Conservation (phyloP, 139 green algal genomes). For the Chlorella sorokiniana region DNA sequence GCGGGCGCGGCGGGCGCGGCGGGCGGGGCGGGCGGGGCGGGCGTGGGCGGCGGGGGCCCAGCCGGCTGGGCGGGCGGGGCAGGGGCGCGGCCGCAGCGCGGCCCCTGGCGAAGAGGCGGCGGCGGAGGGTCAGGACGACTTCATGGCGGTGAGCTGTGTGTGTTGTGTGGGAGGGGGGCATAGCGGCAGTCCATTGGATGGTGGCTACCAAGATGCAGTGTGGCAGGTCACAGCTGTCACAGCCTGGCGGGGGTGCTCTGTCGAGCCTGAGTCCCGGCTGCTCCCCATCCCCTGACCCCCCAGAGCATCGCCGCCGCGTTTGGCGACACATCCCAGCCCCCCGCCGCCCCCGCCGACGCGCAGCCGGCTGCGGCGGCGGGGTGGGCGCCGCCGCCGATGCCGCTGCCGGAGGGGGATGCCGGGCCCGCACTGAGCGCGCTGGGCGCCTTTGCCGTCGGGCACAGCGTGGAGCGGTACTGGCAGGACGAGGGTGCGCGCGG, state of each 20-base stretch:
- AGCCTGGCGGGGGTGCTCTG: too few relatives aligned
- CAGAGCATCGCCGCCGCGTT: conserved; percentile 26
- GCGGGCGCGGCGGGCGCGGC: background rate
- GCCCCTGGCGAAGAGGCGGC: background rate
- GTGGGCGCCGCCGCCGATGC: background rate
- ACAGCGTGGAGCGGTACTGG: conserved; percentile 54
- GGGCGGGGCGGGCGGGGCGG: background rate
- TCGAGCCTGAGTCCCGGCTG: background rate
- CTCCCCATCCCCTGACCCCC: background rate
- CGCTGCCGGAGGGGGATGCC: background rate
- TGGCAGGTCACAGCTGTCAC: too few relatives aligned
- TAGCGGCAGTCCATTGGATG: background rate
- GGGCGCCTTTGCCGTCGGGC: conserved; percentile 39
- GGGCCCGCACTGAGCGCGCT: conserved; percentile 28
- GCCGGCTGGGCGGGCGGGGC: background rate
- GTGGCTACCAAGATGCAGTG: too few relatives aligned
- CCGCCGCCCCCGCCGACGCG: background rate
- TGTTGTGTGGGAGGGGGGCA: background rate
- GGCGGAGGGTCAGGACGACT: background rate
- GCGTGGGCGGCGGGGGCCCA: background rate
- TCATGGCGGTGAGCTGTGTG: conserved; percentile 9
- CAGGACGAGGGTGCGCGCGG: conserved; percentile 37
- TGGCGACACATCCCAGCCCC: background rate
- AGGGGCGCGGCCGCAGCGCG: background rate
- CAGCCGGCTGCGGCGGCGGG: background rate